Evolutionary conservation across 2,329 filamentous ascomycete species (phyloP).

Genomic region (Fusarium sp.): DNA sequence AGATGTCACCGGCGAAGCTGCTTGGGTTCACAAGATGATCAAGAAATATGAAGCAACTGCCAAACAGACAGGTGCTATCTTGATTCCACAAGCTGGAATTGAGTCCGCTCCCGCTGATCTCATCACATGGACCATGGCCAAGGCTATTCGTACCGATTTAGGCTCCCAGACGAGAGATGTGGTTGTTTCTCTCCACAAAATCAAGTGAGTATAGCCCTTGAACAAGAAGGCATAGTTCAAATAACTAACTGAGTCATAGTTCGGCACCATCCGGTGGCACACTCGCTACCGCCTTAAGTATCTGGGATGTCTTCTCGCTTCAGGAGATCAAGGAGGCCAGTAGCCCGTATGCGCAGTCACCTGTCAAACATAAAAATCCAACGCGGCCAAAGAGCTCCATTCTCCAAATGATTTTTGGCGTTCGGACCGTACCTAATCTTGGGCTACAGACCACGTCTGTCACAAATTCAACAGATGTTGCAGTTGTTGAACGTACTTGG

Average conservation of each 20-base stretch:
- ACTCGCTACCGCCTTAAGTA: constrained; percentile 70
- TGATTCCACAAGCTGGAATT: constrained; percentile 70
- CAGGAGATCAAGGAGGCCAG: constrained; percentile 57
- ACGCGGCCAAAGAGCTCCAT: constrained; percentile 44
- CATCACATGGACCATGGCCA: constrained; percentile 62
- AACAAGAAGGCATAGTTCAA: not conserved
- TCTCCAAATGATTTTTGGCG: constrained; percentile 59
- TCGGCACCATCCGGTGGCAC: constrained; percentile 70
- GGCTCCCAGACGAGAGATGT: constrained; percentile 62
- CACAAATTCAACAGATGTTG: constrained; percentile 59
- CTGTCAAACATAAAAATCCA: constrained; percentile 56
- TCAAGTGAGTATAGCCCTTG: constrained; percentile 47
- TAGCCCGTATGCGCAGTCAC: constrained; percentile 66
- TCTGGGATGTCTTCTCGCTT: constrained; percentile 63
- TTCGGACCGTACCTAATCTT: constrained; percentile 59
- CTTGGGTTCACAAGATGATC: constrained; percentile 68
- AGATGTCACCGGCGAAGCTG: constrained; percentile 69
- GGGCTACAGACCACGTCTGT: constrained; percentile 66
- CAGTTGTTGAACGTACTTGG: constrained; percentile 70
- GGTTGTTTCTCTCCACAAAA: constrained; percentile 57
- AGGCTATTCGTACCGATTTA: constrained; percentile 60
- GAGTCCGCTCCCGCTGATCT: constrained; percentile 72
- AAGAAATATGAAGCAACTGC: constrained; percentile 65
- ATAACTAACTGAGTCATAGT: constrained; percentile 26
- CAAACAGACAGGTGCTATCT: constrained; percentile 62